Evolutionary conservation across 1,139 yeast genomes (phyloP).

Genomic region (Magnusiomyces ingens): DNA sequence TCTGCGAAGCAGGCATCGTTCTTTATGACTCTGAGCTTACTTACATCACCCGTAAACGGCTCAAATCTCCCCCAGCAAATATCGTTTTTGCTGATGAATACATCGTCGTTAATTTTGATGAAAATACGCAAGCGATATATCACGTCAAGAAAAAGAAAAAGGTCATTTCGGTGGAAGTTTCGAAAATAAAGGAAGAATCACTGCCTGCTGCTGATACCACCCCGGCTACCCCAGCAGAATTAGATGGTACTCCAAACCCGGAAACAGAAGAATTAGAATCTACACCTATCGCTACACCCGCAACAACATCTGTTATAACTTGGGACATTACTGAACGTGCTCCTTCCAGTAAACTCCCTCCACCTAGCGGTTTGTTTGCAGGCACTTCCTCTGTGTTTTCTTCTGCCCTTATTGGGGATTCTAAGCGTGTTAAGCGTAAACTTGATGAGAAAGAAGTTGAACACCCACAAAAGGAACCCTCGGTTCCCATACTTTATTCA

Average conservation of each 20-base stretch:
- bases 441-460: neutral
- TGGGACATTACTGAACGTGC: neutral
- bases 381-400: neutral
- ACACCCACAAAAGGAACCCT: neutral
- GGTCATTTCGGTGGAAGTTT: neutral
- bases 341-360: neutral
- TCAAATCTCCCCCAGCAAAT: slow-evolving; percentile 1
- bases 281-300: no score
- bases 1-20: slow-evolving; percentile 23
- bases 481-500: neutral
- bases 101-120: slow-evolving; percentile 8
- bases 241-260: no score
- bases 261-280: no score
- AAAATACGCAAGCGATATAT: slow-evolving; percentile 1
- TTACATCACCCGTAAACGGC: neutral
- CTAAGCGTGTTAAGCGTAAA: neutral
- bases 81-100: slow-evolving; percentile 13
- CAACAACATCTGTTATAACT: no score
- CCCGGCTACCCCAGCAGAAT: no score
- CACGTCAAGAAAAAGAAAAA: slow-evolving; percentile 5
- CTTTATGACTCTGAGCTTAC: slow-evolving; percentile 4
- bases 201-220: no score
- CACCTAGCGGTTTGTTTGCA: neutral
- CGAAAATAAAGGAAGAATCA: neutral
- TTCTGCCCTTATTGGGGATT: neutral